phyloP scores from a whole-genome alignment of 192 early-diverging fungal genomes.

The Funneliformis geosporum region DNA sequence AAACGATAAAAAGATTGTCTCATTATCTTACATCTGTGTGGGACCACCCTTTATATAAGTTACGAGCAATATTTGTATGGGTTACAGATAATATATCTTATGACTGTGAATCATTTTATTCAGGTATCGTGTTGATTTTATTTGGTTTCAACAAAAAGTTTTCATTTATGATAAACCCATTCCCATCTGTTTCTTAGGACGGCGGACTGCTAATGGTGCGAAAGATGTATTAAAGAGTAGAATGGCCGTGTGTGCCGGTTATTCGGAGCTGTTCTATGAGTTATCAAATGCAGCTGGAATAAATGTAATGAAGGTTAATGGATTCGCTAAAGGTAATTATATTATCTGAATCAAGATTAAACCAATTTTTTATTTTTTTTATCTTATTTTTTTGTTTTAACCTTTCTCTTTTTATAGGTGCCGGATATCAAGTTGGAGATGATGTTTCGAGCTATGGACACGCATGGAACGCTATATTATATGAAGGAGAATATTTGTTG shows the following conservation, averaged over 20 bases:
- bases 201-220: slow-evolving; percentile 32
- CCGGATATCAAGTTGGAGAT: slow-evolving; percentile 17
- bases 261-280: slow-evolving; percentile 54
- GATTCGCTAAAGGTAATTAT: slow-evolving; percentile 50
- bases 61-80: slow-evolving; percentile 60
- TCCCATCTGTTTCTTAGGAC: slow-evolving; percentile 16
- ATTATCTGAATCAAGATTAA: background rate
- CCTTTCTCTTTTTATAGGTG: slow-evolving; percentile 2
- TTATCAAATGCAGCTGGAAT: slow-evolving; percentile 52
- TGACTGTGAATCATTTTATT: slow-evolving; percentile 36
- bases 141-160: background rate
- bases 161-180: background rate
- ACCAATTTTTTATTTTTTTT: background rate
- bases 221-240: slow-evolving; percentile 48
- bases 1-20: slow-evolving; percentile 37
- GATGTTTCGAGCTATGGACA: slow-evolving; percentile 32
- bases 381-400: no score
- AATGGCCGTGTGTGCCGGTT: slow-evolving; percentile 58
- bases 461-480: slow-evolving; percentile 58
- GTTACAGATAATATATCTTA: slow-evolving; percentile 58
- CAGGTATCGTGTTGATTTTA: background rate
- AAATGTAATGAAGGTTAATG: slow-evolving; percentile 45
- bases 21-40: slow-evolving; percentile 50
- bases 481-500: slow-evolving; percentile 55
- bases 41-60: slow-evolving; percentile 42